Evolutionary conservation across 768 basidiomycete species (phyloP).

Genomic region (Paxillus involutus): DNA sequence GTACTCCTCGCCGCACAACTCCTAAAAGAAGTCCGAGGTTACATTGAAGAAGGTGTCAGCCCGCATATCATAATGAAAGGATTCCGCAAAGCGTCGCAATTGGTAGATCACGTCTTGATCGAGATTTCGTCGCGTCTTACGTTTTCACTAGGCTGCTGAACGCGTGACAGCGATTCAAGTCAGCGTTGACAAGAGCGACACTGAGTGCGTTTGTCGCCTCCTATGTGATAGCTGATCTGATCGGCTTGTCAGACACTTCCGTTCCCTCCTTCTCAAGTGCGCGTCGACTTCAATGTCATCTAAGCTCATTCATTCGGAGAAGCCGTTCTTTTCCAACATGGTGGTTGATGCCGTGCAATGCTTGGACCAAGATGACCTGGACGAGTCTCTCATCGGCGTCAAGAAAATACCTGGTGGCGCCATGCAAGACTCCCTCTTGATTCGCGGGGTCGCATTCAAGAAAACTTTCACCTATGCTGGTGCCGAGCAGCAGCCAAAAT

Average conservation of each 20-base stretch:
- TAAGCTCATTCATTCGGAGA: slow-evolving; percentile 97
- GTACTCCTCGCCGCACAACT: slow-evolving; percentile 93
- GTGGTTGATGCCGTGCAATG: slow-evolving; percentile 95
- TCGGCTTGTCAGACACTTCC: slow-evolving; percentile 68
- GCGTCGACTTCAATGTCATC: slow-evolving; percentile 99
- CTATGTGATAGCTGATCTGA: slow-evolving; percentile 6
- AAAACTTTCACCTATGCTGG: slow-evolving; percentile 99
- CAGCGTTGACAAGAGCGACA: slow-evolving; percentile 83
- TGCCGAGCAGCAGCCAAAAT: slow-evolving; percentile 97
- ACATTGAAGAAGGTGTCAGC: slow-evolving; percentile 96
- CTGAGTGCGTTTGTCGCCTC: slow-evolving; percentile 62
- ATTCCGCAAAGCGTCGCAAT: slow-evolving; percentile 79
- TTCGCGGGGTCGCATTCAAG: slow-evolving; percentile 95
- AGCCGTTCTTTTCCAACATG: slow-evolving; percentile 99
- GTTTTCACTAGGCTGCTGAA: slow-evolving; percentile 64
- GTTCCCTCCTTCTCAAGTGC: slow-evolving; percentile 91
- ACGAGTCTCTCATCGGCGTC: slow-evolving; percentile 94
- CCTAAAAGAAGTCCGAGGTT: slow-evolving; percentile 86
- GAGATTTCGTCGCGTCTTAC: slow-evolving; percentile 8
- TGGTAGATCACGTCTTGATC: slow-evolving; percentile 52
- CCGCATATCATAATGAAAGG: slow-evolving; percentile 99
- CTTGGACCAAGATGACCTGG: slow-evolving; percentile 89
- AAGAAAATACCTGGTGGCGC: slow-evolving; percentile 98
- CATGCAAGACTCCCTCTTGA: slow-evolving; percentile 91
- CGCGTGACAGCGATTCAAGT: slow-evolving; percentile 90